Base-by-base conservation (phyloP, 2,329 filamentous ascomycete genomes). In the Curvularia lunata region DNA sequence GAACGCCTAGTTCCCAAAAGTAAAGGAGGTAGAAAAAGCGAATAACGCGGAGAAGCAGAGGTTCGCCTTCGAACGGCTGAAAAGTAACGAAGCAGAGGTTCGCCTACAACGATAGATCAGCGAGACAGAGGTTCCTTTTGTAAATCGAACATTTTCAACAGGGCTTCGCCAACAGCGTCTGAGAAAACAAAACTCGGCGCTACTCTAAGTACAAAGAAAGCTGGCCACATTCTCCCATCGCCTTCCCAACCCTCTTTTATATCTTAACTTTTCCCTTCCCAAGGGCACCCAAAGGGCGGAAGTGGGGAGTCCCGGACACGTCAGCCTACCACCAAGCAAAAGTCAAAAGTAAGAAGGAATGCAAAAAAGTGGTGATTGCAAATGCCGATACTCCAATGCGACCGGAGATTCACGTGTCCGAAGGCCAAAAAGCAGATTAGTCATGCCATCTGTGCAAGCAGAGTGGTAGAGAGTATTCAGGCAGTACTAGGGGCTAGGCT, bases 141-240 rank as follows among this genome's bases (percentile, higher is more conserved):
- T 9, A 34, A 61, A 60, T 12, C 3, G n/a, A 23, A 48, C 9
- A 60, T 59, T 53, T 64, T 53, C 48, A 51, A 23, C 62, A 73
- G 70, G 64, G 67, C 64, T 73, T 60, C 68, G 68, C 69, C 48
- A 42, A 38, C 45, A n/a, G 37, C 19, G 8, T 23, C 38, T 55
- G 48, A 21, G 28, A 28, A 23, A 51, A 45, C 42, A 52, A 4
- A 40, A 42, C 13, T 58, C n/a, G 53, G 48, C 60, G 62, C 62
- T 65, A 60, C 54, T 63, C 58, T 45, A 23, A 48, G 41, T 43
- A 43, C 8, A 43, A 13, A 13, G 46, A 48, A 25, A n/a, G 34
- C 6, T 37, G 34, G 13, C 34, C 16, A 3, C n/a, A 16, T n/a
- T n/a, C 2, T 37, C 4, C 7, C 16, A 16, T 9, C 13, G 34